Percentiles rank a stretch among this genome's conserved stretches.
Conservation (phyloP, 257 asterid genomes). For the Solanum appendiculatum region DNA sequence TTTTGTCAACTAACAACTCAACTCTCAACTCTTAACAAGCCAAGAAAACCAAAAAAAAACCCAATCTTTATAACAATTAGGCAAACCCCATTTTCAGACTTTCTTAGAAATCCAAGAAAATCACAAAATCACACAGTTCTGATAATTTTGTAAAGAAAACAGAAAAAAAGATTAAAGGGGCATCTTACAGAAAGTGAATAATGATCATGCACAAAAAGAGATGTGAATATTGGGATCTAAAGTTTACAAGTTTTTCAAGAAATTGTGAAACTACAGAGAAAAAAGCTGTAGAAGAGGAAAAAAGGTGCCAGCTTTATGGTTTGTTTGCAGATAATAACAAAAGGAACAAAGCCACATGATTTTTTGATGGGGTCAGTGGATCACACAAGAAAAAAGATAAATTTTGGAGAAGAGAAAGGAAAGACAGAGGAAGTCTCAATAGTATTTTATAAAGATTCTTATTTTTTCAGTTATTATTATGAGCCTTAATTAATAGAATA, state of each 20-base stretch:
- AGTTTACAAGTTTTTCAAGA: not conserved
- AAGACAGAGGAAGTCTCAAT: constrained; percentile 14
- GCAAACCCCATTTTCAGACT: not conserved
- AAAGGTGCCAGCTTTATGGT: not conserved
- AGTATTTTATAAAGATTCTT: not conserved
- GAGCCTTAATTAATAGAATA: not conserved
- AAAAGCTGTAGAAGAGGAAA: too few species aligned
- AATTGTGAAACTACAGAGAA: not conserved
- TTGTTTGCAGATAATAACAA: constrained; percentile 13
- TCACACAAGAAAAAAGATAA: not conserved
- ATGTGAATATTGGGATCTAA: constrained; percentile 10
- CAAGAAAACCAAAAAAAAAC: not conserved
- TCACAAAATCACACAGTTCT: not conserved
- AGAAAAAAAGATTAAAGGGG: not conserved
- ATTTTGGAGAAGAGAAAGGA: not conserved
- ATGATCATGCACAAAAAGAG: constrained; percentile 1
- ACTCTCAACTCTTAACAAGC: not conserved
- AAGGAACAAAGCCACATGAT: constrained; percentile 18
- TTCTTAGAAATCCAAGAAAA: not conserved
- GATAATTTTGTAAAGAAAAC: not conserved
- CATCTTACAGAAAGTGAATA: constrained; percentile 5
- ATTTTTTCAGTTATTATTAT: not conserved
- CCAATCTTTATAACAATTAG: not conserved
- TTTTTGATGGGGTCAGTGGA: constrained; percentile 15
- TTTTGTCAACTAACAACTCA: not conserved